Base-by-base conservation (phyloP, 1,284 basidiomycete species). In the Cryptococcus neoformans region DNA sequence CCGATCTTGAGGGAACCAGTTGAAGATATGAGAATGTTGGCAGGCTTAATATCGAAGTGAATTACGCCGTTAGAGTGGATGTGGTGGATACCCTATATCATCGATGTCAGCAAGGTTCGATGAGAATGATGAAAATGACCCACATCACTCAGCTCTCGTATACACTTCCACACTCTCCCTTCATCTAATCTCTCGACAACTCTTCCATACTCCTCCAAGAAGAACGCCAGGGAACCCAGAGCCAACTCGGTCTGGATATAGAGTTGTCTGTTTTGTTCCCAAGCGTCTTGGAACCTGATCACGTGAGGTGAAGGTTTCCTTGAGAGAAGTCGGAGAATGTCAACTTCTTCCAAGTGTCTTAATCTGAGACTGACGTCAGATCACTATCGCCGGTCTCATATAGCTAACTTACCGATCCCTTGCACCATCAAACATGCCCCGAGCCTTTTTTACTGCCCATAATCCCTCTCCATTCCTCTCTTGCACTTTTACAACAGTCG, bases 11-110 rank as follows among this genome's bases (percentile, higher is more conserved):
- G 88, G 35, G 89, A 85, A 6, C 95, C 95, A 58, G 88, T 84
- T 28, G 84, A 82, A 3, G 92, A 93, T 65, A 99, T 84, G 72
- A 99, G 92, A 55, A 99, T 87, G 73, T 99, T 99, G 56, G 91
- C 94, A 11, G 96, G 96, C 80, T 99, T 99, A 66, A 99, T 81
- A 79, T 99, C 96, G 55, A 99, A 84, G 79, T 99, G 96, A 54
- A 99, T 89, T 51, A 98, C 87, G 53, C 88, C 88, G 54, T 86
- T 83, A 57, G 84, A 83, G 77, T 99, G 96, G 61, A 99, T 90
- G 79, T 94, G 94, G 58, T 83, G 82, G 61, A 99, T 81, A 62
- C 95, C 92, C 87, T 91, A 75, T 39, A n/a, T 16, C 6, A 28
- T 21, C 40, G 17, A 40, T 10, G 11, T 39, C 46, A 28, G 44